Percentiles rank a stretch among this genome's conserved stretches.
phyloP scores from a whole-genome alignment of 1,284 basidiomycete species.

The Spongispora temasekensis region DNA sequence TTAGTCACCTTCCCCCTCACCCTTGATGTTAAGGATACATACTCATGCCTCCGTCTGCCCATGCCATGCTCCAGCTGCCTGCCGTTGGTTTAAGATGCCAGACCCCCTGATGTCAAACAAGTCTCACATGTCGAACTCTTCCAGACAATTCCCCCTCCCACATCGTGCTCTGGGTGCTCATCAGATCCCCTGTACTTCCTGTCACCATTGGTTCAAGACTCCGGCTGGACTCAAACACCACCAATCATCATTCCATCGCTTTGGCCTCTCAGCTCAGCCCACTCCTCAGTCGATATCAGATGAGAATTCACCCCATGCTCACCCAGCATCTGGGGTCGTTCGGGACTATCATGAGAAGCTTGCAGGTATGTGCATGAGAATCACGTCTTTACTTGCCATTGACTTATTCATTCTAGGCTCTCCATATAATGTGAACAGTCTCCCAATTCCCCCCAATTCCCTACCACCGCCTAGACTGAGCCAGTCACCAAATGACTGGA shows the following conservation, averaged over 20 bases:
- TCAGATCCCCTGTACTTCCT: neutral
- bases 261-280: neutral
- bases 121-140: neutral
- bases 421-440: neutral
- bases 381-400: neutral
- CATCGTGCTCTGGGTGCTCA: neutral
- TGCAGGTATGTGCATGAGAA: neutral
- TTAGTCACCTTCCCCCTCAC: no score
- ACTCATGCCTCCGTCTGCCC: no score
- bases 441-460: neutral
- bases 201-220: neutral
- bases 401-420: neutral
- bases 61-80: neutral
- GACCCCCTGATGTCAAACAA: neutral
- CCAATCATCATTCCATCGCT: neutral
- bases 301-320: neutral
- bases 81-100: neutral
- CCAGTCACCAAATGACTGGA: constrained; percentile 1
- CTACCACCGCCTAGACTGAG: neutral
- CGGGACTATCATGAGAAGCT: constrained; percentile 1
- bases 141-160: neutral
- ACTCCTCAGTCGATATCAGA: neutral
- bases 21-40: no score
- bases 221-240: neutral
- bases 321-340: neutral